These are phyloP conservation scores for Rutstroemia sp. DNA, from an alignment of 2,329 filamentous ascomycete species.

Conservation along the genomic window DNA sequence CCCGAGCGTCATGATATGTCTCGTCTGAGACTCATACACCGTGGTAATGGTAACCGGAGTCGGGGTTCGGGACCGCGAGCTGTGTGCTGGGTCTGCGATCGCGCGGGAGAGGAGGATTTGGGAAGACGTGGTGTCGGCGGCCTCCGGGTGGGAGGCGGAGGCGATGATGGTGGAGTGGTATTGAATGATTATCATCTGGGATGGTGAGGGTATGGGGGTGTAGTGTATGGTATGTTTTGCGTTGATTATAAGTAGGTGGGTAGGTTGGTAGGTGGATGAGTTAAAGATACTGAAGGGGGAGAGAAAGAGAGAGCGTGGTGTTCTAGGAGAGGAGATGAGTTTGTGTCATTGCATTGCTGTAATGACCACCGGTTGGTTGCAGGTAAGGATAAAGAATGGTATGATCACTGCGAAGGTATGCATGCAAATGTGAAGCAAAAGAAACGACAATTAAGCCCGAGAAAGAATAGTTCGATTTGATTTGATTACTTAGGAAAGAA, in stretches of 20 bases:
- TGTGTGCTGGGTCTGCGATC: constrained; percentile 30
- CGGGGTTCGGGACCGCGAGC: background rate
- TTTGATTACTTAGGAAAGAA: background rate
- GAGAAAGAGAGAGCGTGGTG: background rate
- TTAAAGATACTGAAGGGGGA: background rate
- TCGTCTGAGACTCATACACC: constrained; percentile 23
- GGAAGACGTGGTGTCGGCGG: constrained; percentile 36
- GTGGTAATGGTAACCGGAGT: constrained; percentile 21
- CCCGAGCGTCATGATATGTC: constrained; percentile 25
- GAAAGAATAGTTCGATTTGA: too few species aligned
- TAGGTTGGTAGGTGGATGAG: background rate
- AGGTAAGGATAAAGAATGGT: background rate
- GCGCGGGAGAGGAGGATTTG: constrained; percentile 39
- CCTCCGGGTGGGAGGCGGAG: constrained; percentile 19
- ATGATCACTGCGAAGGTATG: background rate
- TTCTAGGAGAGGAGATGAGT: background rate
- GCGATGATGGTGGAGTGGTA: constrained; percentile 21
- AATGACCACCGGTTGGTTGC: background rate
- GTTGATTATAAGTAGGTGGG: background rate
- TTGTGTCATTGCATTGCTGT: constrained; percentile 3
- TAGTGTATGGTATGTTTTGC: background rate
- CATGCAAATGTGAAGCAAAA: background rate
- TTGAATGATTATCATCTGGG: constrained; percentile 16
- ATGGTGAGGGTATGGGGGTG: background rate
- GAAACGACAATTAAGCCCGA: too few species aligned